Percentiles rank a stretch among this genome's conserved stretches.
phyloP scores from a whole-genome alignment of 768 basidiomycete species.

The Tephrocybe sp. region DNA sequence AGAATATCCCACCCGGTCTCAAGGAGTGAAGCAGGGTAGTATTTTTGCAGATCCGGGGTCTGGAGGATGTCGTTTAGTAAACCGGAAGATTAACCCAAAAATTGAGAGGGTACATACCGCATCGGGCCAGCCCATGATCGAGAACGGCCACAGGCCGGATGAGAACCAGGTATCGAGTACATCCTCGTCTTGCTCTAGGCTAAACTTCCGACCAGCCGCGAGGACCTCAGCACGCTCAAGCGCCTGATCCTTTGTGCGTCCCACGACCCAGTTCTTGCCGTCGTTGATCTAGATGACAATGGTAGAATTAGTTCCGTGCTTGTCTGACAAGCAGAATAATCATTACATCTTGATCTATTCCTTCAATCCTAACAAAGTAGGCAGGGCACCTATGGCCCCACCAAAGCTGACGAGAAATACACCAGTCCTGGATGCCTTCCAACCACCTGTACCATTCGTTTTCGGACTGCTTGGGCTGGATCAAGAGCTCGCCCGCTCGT shows the following conservation, averaged over 20 bases:
- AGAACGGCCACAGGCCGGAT: conserved; percentile 95
- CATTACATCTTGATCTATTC: conserved; percentile 62
- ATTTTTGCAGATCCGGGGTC: conserved; percentile 75
- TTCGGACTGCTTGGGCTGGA: conserved; percentile 83
- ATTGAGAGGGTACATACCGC: conserved; percentile 44
- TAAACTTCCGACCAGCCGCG: conserved; percentile 66
- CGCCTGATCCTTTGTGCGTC: conserved; percentile 74
- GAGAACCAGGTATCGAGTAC: conserved; percentile 99
- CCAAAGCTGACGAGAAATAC: conserved; percentile 98
- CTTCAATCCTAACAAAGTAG: conserved; percentile 87
- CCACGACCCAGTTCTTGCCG: conserved; percentile 89
- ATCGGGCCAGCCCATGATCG: conserved; percentile 97
- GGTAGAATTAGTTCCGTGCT: background rate
- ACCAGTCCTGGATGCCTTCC: conserved; percentile 96
- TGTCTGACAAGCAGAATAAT: background rate
- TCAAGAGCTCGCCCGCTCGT: conserved; percentile 78
- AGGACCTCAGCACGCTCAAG: conserved; percentile 67
- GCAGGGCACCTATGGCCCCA: conserved; percentile 98
- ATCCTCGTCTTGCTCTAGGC: conserved; percentile 90
- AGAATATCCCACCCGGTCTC: conserved; percentile 99
- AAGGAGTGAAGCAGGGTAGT: conserved; percentile 87
- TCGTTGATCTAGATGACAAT: conserved; percentile 48
- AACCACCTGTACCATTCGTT: conserved; percentile 97
- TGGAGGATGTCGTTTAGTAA: conserved; percentile 21
- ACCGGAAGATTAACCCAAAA: background rate